Evolutionary conservation across 2,329 filamentous ascomycete genomes (phyloP), one percentile per base, ranked within the genome.

Genomic region (Thermomyces lanuginosus): DNA sequence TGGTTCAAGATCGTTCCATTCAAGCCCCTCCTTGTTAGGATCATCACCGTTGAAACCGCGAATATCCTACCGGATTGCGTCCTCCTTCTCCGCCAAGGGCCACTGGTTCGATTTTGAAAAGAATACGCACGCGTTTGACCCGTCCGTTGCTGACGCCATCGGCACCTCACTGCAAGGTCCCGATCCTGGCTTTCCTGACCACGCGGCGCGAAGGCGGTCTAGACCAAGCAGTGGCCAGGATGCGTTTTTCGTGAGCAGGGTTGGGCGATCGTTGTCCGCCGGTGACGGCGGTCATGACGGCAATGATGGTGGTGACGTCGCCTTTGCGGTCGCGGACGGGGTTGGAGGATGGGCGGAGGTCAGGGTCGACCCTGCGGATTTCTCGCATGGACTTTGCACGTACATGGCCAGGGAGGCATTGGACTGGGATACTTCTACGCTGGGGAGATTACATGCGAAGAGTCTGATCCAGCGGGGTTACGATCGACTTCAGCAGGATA

Each of bases 311-410:
- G 37, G 38, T 6, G 37, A 42, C 5, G 68, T 92, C 7, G 81
- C 84, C 1, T 76, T 98, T 40, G 89, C 82, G 10, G 70, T 98
- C 13, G 83, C 84, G 28, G 89, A 98, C 49, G 89, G 89, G 7
- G 89, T 98, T 0, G 89, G 89, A 24, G 89, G 89, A 18, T 98
- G 89, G 84, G 72, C 77, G 36, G 80, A 92, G 41, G 86, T 78
- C 20, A 83, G 83, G 22, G 76, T 98, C 27, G 84, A 98, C 45
- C 84, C 89, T 6, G 83, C 83, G 15, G 81, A 93, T 54, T 95
- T 95, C 54, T 89, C 86, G 3, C 86, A 95, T 49, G 80, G 78
- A 21, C 63, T 98, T 33, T 95, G 89, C 61, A 75, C 82, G 42
- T 79, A 92, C 53, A 95, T 95, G 83, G 81, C 83, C 2, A 64